Conservation (phyloP, 805 yeast species). For the Sugiyamaella chiloensis region DNA sequence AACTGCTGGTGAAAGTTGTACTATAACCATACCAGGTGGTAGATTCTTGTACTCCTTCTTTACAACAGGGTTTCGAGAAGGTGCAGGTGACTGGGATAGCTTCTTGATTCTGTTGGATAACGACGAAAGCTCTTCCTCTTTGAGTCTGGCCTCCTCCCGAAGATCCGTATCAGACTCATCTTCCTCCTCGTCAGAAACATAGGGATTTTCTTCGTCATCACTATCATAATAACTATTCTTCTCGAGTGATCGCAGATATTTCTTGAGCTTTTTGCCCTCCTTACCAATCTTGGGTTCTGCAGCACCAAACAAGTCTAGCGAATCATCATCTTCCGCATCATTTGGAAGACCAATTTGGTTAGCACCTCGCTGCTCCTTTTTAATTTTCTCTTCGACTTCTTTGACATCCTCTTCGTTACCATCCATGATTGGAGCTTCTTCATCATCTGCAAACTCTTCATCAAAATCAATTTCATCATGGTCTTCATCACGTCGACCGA, state of each 20-base stretch:
- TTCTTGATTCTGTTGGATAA: constrained; percentile 18
- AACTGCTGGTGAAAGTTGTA: constrained; percentile 61
- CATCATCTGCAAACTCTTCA: constrained; percentile 97
- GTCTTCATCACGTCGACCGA: constrained; percentile 61
- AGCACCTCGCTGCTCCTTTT: constrained; percentile 50
- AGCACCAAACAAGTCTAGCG: constrained; percentile 36
- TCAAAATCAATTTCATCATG: constrained; percentile 92
- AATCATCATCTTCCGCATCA: constrained; percentile 53
- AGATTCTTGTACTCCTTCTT: constrained; percentile 40
- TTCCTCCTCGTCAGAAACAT: constrained; percentile 58
- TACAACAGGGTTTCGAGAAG: constrained; percentile 21
- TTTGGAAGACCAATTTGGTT: constrained; percentile 62
- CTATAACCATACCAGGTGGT: constrained; percentile 53
- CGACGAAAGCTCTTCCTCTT: not conserved
- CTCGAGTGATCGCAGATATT: constrained; percentile 80
- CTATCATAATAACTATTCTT: constrained; percentile 82
- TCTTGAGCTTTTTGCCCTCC: constrained; percentile 83
- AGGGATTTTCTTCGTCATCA: constrained; percentile 84
- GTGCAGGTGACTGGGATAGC: constrained; percentile 14
- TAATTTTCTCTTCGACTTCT: constrained; percentile 62
- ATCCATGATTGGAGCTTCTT: constrained; percentile 96
- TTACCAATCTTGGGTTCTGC: constrained; percentile 79
- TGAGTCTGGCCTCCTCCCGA: not conserved
- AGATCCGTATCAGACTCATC: constrained; percentile 27
- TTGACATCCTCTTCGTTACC: constrained; percentile 94